These are phyloP conservation scores for Annulohypoxylon stygium DNA, from an alignment of 495 filamentous ascomycete species.

Conservation along the genomic window DNA sequence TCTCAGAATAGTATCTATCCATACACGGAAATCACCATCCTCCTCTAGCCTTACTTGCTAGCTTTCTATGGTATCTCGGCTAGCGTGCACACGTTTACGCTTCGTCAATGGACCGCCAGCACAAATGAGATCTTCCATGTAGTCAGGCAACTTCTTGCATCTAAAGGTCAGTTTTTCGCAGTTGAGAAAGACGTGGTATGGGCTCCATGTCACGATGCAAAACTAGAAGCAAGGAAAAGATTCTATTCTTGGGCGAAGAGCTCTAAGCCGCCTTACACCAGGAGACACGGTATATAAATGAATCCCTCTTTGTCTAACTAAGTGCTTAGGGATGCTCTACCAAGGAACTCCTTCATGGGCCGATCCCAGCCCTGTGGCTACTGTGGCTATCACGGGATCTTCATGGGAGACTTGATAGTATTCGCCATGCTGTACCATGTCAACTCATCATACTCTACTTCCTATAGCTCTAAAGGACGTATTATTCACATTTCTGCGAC, in stretches of 20 bases:
- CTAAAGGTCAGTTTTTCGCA: neutral
- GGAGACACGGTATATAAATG: too few relatives aligned
- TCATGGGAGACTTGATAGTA: too few relatives aligned
- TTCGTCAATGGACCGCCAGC: neutral
- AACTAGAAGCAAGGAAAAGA: too few relatives aligned
- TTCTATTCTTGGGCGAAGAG: too few relatives aligned
- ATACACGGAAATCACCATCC: constrained; percentile 11
- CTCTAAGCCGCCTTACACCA: too few relatives aligned
- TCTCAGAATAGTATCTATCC: neutral
- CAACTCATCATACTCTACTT: neutral
- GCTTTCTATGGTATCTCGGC: neutral
- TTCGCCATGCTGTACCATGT: constrained; percentile 13
- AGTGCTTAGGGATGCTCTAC: too few relatives aligned
- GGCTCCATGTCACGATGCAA: too few relatives aligned
- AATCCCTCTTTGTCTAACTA: too few relatives aligned
- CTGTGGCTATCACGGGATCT: neutral
- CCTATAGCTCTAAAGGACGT: neutral
- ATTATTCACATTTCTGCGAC: constrained; percentile 17
- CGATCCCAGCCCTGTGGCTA: neutral
- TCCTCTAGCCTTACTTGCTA: neutral
- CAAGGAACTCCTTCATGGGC: neutral
- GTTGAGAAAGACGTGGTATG: neutral
- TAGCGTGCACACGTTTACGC: neutral
- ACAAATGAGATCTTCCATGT: constrained; percentile 11
- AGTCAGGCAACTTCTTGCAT: neutral